Evolutionary conservation across 176 grass and related monocot genomes (phyloP).

Genomic region (Aegilops umbellulata): DNA sequence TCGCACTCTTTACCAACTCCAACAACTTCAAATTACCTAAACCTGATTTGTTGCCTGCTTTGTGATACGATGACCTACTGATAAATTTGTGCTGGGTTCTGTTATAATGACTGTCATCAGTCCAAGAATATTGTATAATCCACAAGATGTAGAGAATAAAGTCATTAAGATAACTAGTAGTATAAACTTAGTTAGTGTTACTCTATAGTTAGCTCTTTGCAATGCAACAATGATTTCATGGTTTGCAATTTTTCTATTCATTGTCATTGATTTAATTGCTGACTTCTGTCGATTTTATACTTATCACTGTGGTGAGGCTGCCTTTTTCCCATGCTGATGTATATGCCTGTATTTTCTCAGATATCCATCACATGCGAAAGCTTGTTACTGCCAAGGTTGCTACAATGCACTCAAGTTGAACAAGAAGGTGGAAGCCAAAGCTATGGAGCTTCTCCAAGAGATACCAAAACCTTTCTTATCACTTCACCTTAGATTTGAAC

Average conservation of each 20-base stretch:
- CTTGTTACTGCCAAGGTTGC: conserved; percentile 86
- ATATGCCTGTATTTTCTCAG: conserved; percentile 32
- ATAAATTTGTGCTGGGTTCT: neutral
- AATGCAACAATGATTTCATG: neutral
- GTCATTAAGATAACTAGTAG: neutral
- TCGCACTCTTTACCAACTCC: neutral
- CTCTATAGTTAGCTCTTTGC: conserved; percentile 1
- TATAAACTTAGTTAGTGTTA: conserved; percentile 7
- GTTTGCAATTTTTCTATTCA: neutral
- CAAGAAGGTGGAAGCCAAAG: conserved; percentile 72
- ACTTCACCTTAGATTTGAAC: conserved; percentile 93
- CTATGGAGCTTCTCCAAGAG: conserved; percentile 51
- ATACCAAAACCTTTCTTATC: conserved; percentile 96
- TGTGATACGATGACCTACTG: conserved; percentile 16
- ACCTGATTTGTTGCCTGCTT: neutral
- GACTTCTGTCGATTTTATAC: neutral
- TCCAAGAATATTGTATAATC: neutral
- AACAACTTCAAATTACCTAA: conserved; percentile 3
- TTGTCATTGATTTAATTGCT: neutral
- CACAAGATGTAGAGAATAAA: neutral
- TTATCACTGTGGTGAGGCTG: neutral
- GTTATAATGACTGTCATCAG: neutral
- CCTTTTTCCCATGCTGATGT: conserved; percentile 1
- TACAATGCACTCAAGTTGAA: conserved; percentile 72
- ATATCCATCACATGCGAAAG: conserved; percentile 76